phyloP scores from a whole-genome alignment of 2,329 filamentous ascomycete genomes.

The Fonsecaea multimorphosa region DNA sequence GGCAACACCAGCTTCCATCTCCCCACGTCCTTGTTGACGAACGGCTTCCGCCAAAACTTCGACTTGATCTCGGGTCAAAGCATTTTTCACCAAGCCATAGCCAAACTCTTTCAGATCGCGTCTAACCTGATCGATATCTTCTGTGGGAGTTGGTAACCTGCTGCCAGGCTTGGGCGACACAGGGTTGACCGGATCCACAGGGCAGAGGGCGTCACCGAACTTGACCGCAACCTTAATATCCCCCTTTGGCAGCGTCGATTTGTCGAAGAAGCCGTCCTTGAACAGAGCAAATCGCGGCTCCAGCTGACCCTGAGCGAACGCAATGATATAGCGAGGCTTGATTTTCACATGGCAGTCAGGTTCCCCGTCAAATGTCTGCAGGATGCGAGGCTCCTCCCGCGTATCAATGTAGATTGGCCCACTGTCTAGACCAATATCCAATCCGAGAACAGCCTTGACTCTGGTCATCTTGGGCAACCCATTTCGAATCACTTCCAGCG shows the following conservation, averaged over 20 bases:
- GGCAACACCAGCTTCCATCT: slow-evolving; percentile 18
- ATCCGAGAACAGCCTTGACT: slow-evolving; percentile 20
- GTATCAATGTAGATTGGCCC: slow-evolving; percentile 41
- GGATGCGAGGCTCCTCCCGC: slow-evolving; percentile 36
- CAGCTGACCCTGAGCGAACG: slow-evolving; percentile 40
- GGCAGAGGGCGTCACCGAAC: slow-evolving; percentile 41
- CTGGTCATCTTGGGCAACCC: slow-evolving; percentile 21
- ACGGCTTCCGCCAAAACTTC: slow-evolving; percentile 6
- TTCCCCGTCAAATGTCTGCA: slow-evolving; percentile 35
- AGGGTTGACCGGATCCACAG: slow-evolving; percentile 34
- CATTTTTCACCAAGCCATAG: slow-evolving; percentile 28
- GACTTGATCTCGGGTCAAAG: slow-evolving; percentile 18
- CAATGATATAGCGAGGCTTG: slow-evolving; percentile 40
- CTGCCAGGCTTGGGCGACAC: slow-evolving; percentile 48
- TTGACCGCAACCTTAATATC: slow-evolving; percentile 40
- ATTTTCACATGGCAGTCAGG: slow-evolving; percentile 40
- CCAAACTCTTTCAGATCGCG: slow-evolving; percentile 20
- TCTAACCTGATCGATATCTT: slow-evolving; percentile 25
- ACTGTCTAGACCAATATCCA: slow-evolving; percentile 24
- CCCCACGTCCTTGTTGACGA: slow-evolving; percentile 19
- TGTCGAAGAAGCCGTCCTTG: slow-evolving; percentile 41
- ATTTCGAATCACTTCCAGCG: slow-evolving; percentile 10
- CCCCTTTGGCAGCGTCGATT: slow-evolving; percentile 37
- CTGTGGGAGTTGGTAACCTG: slow-evolving; percentile 22
- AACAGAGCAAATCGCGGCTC: slow-evolving; percentile 42